Evolutionary conservation across 2,329 filamentous ascomycete species (phyloP).

Genomic region (Apiospora kogelbergensis): DNA sequence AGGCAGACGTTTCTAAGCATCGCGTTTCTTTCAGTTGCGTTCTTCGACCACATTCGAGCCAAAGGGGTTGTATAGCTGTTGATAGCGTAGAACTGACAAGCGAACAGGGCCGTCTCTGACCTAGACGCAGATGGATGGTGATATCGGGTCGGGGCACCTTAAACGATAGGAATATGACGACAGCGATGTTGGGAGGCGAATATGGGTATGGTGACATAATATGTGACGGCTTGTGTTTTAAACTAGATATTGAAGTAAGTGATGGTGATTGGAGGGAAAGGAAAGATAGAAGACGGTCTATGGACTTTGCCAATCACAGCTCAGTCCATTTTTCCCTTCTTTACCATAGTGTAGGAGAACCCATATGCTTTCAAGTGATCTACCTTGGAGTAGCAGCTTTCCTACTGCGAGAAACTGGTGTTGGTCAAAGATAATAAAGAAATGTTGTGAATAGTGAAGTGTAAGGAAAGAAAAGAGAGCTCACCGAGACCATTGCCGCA

Average conservation of each 20-base stretch:
- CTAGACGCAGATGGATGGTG: too few relatives aligned
- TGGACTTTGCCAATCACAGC: background rate
- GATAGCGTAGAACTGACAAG: too few relatives aligned
- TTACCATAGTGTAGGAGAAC: background rate
- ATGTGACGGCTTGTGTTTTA: background rate
- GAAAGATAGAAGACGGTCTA: background rate
- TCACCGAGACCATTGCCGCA: background rate
- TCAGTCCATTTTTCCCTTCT: background rate
- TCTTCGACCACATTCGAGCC: too few relatives aligned
- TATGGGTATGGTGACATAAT: background rate
- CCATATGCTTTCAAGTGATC: background rate
- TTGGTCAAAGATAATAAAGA: background rate
- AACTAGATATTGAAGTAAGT: background rate
- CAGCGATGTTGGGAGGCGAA: background rate
- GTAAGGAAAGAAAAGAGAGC: background rate
- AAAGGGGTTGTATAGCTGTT: too few relatives aligned
- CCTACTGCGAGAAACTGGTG: background rate
- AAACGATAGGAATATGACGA: too few relatives aligned
- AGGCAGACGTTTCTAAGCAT: background rate
- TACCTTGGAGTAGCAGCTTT: background rate
- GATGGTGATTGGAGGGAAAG: background rate
- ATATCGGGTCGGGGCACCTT: too few relatives aligned
- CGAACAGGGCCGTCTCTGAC: too few relatives aligned
- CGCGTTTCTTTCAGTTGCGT: too few relatives aligned
- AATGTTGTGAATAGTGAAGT: background rate